A percentile compares a stretch with the other conserved stretches of the same genome.
Conservation (phyloP, 495 filamentous ascomycete species). For the Corynascus novoguineensis region DNA sequence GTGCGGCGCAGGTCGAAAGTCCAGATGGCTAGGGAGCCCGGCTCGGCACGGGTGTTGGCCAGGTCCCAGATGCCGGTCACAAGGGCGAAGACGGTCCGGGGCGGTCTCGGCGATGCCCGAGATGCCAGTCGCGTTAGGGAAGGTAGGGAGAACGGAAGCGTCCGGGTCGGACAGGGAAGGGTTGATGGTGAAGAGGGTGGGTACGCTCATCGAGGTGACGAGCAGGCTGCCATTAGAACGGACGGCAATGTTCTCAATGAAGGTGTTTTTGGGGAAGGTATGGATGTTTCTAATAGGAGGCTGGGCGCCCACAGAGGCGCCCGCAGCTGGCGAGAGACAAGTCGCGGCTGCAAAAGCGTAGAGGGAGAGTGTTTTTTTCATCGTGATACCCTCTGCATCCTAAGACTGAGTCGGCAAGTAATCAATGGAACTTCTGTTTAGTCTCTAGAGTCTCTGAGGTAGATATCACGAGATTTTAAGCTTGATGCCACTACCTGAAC, state of each 20-base stretch:
- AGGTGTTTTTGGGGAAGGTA: constrained; percentile 7
- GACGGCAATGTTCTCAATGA: constrained; percentile 43
- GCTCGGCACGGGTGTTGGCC: constrained; percentile 23
- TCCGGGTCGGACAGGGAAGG: constrained; percentile 25
- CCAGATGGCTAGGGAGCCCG: constrained; percentile 34
- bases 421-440: not conserved
- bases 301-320: not conserved
- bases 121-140: constrained; percentile 30
- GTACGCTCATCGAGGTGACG: constrained; percentile 27
- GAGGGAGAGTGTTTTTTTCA: not conserved
- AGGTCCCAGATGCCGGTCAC: constrained; percentile 31
- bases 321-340: not conserved
- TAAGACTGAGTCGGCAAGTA: not conserved
- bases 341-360: not conserved
- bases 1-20: constrained; percentile 17
- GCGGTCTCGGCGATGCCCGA: constrained; percentile 37
- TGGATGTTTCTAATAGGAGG: not conserved
- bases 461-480: too few species aligned
- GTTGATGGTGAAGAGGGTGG: constrained; percentile 23
- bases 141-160: constrained; percentile 35
- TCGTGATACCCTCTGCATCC: too few species aligned
- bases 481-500: too few species aligned
- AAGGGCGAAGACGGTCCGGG: constrained; percentile 36
- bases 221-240: constrained; percentile 44
- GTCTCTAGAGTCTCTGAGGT: too few species aligned